A percentile compares a stretch with the other conserved stretches of the same genome.
Evolutionary conservation across 345 rosid species (phyloP).

Genomic region (Anastatica hierochuntica): DNA sequence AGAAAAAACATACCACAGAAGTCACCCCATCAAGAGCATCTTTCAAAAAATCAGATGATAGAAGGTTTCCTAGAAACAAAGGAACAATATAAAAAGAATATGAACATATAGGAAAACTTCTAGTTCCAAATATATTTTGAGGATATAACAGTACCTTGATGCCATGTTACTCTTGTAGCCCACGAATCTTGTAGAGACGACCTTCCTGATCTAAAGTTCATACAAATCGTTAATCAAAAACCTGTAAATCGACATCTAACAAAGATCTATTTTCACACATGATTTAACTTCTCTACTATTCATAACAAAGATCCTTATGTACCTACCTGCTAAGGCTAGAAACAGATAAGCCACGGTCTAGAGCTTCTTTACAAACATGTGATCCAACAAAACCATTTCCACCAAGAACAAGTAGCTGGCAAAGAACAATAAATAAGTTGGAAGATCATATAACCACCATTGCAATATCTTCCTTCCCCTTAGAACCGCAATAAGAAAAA

Average conservation of each 20-base stretch:
- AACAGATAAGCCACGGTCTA: slow-evolving; percentile 59
- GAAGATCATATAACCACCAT: background rate
- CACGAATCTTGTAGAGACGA: slow-evolving; percentile 65
- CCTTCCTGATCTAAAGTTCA: slow-evolving; percentile 62
- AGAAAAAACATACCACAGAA: slow-evolving; percentile 55
- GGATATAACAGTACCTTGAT: slow-evolving; percentile 55
- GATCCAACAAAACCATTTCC: slow-evolving; percentile 99
- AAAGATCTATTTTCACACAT: too few species aligned
- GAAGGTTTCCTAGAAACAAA: slow-evolving; percentile 55
- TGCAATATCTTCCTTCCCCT: background rate
- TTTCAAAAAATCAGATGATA: slow-evolving; percentile 65
- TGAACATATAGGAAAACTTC: background rate
- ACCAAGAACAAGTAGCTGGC: slow-evolving; percentile 89
- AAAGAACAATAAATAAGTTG: too few species aligned
- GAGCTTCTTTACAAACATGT: slow-evolving; percentile 78
- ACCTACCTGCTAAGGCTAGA: slow-evolving; percentile 99
- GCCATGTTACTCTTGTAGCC: slow-evolving; percentile 68
- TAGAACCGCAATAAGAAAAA: too few species aligned
- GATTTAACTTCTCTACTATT: too few species aligned
- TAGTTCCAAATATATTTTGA: background rate
- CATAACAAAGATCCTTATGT: background rate
- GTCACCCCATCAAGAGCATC: slow-evolving; percentile 81
- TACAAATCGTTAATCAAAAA: background rate
- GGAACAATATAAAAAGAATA: slow-evolving; percentile 8
- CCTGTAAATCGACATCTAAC: too few species aligned